Evolutionary conservation across 805 yeast species (phyloP), one percentile per base, ranked within the genome.

Genomic region (Wilhelminamyces savonicus): DNA sequence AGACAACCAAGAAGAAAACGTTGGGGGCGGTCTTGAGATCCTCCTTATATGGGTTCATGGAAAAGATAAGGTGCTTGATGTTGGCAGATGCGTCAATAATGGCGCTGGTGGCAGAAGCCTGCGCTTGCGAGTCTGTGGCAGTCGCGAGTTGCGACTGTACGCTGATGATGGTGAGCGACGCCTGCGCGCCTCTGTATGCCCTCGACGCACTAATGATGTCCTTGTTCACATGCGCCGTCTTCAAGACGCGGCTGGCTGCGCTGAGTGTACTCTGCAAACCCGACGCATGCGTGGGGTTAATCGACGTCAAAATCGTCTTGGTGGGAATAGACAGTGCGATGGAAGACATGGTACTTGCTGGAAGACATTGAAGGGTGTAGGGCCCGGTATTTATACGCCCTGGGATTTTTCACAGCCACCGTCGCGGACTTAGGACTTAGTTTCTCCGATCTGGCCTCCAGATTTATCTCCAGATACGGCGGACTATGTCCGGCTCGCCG

Each of bases 21-120:
- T 62, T 63, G 5, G 58, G 59, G 5, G 60, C 52, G n/a, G 43
- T 30, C 30, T 38, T 53, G 30, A 62, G 41, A 15, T 37, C 17
- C 26, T 39, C 44, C 1, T 76, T 32, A 48, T 45, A 41, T 58
- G 69, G 32, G 24, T 50, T 43, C 13, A 36, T 28, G n/a, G 21
- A 32, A 15, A 32, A 16, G 11, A 30, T 37, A 24, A 52, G 32
- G n/a, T 30, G 39, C 9, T 39, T 28, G 20, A 46, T 32, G 31
- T 45, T 46, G 14, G 45, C 26, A 4, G 54, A 38, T 3, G 52
- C 48, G 25, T 50, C 37, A 21, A 36, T 32, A 23, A 48, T 35
- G 6, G 34, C 46, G 24, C 16, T 43, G 12, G 62, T 54, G 6
- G 64, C 66, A 21, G 35, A 17, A 2, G 59, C 51, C 28, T 40